Conservation (phyloP, 208 protist genomes). For the Crithidia sp. region DNA sequence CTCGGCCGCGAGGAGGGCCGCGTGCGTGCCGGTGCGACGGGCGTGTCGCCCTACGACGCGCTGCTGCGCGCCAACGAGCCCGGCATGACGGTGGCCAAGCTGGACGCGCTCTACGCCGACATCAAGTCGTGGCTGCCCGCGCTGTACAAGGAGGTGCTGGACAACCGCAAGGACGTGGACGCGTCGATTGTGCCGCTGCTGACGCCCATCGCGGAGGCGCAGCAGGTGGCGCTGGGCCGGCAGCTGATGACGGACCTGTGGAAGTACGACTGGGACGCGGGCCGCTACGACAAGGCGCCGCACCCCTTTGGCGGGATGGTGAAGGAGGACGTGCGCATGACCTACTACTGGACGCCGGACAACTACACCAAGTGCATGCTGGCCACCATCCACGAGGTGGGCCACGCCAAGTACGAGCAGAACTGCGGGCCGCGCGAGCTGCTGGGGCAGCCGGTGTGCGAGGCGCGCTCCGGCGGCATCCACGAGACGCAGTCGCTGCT, state of each 20-base stretch:
- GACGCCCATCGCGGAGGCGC: slow-evolving; percentile 36
- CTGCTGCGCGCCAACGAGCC: slow-evolving; percentile 73
- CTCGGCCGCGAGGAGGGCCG: slow-evolving; percentile 48
- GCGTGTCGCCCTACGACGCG: slow-evolving; percentile 48
- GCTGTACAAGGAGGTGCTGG: slow-evolving; percentile 54
- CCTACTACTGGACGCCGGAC: slow-evolving; percentile 54
- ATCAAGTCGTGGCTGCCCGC: slow-evolving; percentile 67
- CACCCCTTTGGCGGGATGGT: slow-evolving; percentile 80
- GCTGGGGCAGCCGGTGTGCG: slow-evolving; percentile 50
- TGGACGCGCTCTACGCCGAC: slow-evolving; percentile 64
- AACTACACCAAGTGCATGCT: slow-evolving; percentile 36
- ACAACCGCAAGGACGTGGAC: slow-evolving; percentile 34
- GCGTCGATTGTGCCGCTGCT: slow-evolving; percentile 20
- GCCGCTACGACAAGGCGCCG: slow-evolving; percentile 61
- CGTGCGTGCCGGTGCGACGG: slow-evolving; percentile 17
- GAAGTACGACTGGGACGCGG: slow-evolving; percentile 74
- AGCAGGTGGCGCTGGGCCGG: slow-evolving; percentile 40
- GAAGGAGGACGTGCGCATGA: slow-evolving; percentile 75
- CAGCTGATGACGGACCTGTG: slow-evolving; percentile 51
- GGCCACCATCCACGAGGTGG: slow-evolving; percentile 51
- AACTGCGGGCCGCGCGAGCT: slow-evolving; percentile 56
- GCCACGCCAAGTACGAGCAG: slow-evolving; percentile 19
- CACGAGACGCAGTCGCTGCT: slow-evolving; percentile 87
- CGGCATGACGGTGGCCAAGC: slow-evolving; percentile 46
- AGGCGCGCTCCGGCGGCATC: slow-evolving; percentile 63